Conservation (phyloP, 345 rosid species). For the Diplotaxis tenuifolia region DNA sequence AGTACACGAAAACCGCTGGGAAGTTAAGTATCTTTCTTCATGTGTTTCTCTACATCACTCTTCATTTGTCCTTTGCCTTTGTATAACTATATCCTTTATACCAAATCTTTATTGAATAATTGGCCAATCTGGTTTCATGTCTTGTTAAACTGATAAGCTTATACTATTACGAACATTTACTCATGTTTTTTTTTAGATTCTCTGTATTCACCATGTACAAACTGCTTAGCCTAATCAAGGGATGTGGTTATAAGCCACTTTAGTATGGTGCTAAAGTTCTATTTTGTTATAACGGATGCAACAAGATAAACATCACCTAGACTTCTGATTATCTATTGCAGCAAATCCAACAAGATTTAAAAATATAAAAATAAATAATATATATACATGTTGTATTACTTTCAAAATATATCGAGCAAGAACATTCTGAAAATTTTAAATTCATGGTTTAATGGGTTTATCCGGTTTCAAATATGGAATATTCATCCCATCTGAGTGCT, state of each 20-base stretch:
- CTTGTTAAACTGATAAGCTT: constrained; percentile 8
- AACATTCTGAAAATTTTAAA: neutral
- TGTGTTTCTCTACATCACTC: constrained; percentile 42
- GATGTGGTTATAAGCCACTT: constrained; percentile 3
- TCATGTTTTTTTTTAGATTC: constrained; percentile 16
- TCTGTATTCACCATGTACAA: constrained; percentile 11
- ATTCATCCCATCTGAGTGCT: constrained; percentile 19
- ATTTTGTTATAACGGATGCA: neutral
- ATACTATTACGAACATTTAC: constrained; percentile 1
- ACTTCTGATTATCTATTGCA: neutral
- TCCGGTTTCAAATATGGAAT: constrained; percentile 5
- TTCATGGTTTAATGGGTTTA: neutral
- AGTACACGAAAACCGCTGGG: constrained; percentile 50
- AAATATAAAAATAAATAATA: too few relatives aligned
- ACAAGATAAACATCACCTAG: neutral
- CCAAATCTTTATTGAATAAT: constrained; percentile 13
- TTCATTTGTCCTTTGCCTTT: constrained; percentile 54
- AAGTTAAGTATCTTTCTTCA: constrained; percentile 75
- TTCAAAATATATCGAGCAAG: neutral
- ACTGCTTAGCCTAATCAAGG: constrained; percentile 11
- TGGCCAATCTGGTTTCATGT: neutral
- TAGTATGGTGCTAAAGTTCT: constrained; percentile 1
- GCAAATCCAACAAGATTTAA: too few relatives aligned
- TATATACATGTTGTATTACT: neutral
- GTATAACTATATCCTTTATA: constrained; percentile 30